Percentiles rank a stretch among this genome's conserved stretches.
Evolutionary conservation across 352 stramenopile species (phyloP).

Genomic region (Globisporangium camurandrum): DNA sequence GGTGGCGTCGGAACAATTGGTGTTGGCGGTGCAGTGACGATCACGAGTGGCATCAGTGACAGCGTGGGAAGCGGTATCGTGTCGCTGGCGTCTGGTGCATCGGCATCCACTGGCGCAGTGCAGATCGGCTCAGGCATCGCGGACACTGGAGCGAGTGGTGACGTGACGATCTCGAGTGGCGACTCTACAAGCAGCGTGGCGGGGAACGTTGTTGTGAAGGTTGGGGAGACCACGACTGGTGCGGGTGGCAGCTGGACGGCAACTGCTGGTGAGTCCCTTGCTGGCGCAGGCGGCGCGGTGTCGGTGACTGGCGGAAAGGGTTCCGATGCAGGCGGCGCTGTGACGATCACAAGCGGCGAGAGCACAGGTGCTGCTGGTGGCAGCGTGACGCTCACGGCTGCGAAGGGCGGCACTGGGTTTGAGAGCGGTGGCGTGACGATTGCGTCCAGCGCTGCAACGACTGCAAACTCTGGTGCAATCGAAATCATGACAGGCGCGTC

Average conservation of each 20-base stretch:
- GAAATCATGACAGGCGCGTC: constrained; percentile 20
- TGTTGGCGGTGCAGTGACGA: constrained; percentile 28
- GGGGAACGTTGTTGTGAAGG: constrained; percentile 25
- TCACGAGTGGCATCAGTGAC: constrained; percentile 33
- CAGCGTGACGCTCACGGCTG: constrained; percentile 17
- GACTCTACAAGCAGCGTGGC: constrained; percentile 19
- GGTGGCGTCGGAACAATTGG: constrained; percentile 29
- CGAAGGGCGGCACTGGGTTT: constrained; percentile 16
- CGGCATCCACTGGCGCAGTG: constrained; percentile 14
- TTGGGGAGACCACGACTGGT: constrained; percentile 17
- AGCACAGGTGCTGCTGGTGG: constrained; percentile 22
- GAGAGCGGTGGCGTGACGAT: constrained; percentile 32
- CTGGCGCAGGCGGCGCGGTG: constrained; percentile 18
- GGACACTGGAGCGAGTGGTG: constrained; percentile 24
- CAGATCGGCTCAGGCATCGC: constrained; percentile 22
- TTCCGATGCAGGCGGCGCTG: constrained; percentile 19
- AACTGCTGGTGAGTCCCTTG: constrained; percentile 9
- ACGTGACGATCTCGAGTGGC: constrained; percentile 33
- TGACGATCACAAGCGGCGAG: constrained; percentile 28
- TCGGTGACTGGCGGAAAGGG: constrained; percentile 24
- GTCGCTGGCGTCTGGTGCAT: constrained; percentile 13
- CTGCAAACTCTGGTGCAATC: constrained; percentile 28
- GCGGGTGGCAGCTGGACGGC: constrained; percentile 4
- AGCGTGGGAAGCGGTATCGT: constrained; percentile 14
- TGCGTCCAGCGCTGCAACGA: constrained; percentile 21